A percentile compares a stretch with the other conserved stretches of the same genome.
These are phyloP conservation scores for Collybiopsis luxurians DNA, from an alignment of 768 basidiomycete species.

Conservation along the genomic window DNA sequence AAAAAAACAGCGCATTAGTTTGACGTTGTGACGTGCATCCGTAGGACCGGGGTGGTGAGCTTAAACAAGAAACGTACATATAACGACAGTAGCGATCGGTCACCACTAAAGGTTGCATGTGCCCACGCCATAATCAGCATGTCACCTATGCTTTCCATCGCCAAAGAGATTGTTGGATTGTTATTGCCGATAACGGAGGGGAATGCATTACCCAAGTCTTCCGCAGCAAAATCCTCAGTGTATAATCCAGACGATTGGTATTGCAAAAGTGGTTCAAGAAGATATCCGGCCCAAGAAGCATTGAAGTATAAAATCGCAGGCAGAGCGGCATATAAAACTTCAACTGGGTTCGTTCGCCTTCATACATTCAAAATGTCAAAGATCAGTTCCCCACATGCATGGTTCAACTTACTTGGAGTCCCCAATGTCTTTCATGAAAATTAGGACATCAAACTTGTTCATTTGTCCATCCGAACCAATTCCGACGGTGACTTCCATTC, in stretches of 20 bases:
- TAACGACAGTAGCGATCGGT: slow-evolving; percentile 1
- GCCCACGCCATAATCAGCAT: slow-evolving; percentile 12
- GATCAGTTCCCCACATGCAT: not conserved
- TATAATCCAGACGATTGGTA: slow-evolving; percentile 16
- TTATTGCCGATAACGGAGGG: slow-evolving; percentile 1
- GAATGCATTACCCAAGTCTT: slow-evolving; percentile 16
- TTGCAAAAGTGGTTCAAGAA: slow-evolving; percentile 17
- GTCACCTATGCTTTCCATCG: slow-evolving; percentile 1
- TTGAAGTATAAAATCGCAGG: slow-evolving; percentile 14
- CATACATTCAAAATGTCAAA: no score
- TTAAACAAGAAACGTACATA: slow-evolving; percentile 6
- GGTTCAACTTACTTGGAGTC: slow-evolving; percentile 8
- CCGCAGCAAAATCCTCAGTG: slow-evolving; percentile 11
- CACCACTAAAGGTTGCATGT: slow-evolving; percentile 9
- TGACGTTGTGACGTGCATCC: no score
- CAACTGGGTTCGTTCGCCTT: slow-evolving; percentile 14
- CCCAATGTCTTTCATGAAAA: slow-evolving; percentile 16
- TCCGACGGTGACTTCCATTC: slow-evolving; percentile 13
- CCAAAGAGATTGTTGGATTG: not conserved
- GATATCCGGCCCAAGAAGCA: slow-evolving; percentile 7
- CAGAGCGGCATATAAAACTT: slow-evolving; percentile 13
- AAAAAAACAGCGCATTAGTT: not conserved
- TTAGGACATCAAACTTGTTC: slow-evolving; percentile 12
- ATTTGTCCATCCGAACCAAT: not conserved
- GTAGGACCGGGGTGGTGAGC: no score